phyloP scores from a whole-genome alignment of 2,329 filamentous ascomycete species.

The Podosphaera xanthii region DNA sequence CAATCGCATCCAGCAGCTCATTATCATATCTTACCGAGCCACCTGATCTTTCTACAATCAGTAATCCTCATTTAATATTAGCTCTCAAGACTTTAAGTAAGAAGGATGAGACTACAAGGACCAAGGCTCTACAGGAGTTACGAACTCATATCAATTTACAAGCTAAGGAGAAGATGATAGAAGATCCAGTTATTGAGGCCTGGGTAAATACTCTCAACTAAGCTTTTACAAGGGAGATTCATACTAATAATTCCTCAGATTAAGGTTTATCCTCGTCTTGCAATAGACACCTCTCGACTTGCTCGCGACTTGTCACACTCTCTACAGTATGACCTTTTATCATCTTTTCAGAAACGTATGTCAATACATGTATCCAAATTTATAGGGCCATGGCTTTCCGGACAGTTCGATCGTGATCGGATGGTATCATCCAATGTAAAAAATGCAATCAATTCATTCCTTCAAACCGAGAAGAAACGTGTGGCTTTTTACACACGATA shows the following conservation, averaged over 20 bases:
- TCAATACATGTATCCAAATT: constrained; percentile 55
- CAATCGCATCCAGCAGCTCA: constrained; percentile 21
- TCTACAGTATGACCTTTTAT: constrained; percentile 40
- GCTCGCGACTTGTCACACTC: constrained; percentile 72
- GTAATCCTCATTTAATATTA: constrained; percentile 62
- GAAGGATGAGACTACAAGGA: constrained; percentile 79
- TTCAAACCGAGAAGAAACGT: constrained; percentile 61
- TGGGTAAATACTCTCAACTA: constrained; percentile 39
- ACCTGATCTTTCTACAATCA: constrained; percentile 54
- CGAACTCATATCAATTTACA: constrained; percentile 35
- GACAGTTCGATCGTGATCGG: constrained; percentile 67
- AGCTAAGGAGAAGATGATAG: constrained; percentile 33
- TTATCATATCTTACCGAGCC: constrained; percentile 78
- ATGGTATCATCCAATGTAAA: constrained; percentile 52
- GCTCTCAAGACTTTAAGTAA: constrained; percentile 85
- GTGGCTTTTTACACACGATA: constrained; percentile 58
- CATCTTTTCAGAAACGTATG: constrained; percentile 55
- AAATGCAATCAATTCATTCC: constrained; percentile 52
- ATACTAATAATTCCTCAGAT: constrained; percentile 27
- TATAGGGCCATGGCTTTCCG: constrained; percentile 77
- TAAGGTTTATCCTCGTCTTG: constrained; percentile 66
- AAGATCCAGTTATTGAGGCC: constrained; percentile 65
- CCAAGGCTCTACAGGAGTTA: constrained; percentile 74
- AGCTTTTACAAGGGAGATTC: background rate
- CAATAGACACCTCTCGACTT: constrained; percentile 70